These are phyloP conservation scores for Suhomyces yuchorum DNA, from an alignment of 1,139 yeast species.

Conservation along the genomic window DNA sequence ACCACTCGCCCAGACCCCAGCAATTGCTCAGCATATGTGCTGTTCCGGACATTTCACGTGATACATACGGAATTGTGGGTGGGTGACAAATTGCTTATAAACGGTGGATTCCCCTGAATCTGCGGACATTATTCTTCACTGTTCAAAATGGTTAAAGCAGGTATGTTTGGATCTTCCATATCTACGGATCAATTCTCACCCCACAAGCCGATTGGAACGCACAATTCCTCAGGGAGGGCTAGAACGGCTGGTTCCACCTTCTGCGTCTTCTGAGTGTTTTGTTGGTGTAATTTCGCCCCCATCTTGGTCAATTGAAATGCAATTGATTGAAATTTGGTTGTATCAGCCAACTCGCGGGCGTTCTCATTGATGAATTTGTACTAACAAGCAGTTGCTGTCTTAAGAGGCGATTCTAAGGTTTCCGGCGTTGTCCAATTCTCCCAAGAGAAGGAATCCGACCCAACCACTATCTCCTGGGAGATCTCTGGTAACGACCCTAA, in stretches of 20 bases:
- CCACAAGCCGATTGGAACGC: not conserved
- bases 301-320: not conserved
- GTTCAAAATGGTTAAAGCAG: slow-evolving; percentile 39
- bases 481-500: slow-evolving; percentile 85
- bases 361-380: slow-evolving; percentile 2
- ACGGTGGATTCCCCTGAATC: slow-evolving; percentile 3
- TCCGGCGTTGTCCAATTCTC: slow-evolving; percentile 84
- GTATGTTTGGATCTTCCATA: slow-evolving; percentile 23
- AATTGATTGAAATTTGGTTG: too few species aligned
- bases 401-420: slow-evolving; percentile 92
- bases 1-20: not conserved
- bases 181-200: not conserved
- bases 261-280: too few species aligned
- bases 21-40: slow-evolving; percentile 1
- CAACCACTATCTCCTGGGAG: slow-evolving; percentile 86
- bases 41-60: slow-evolving; percentile 4
- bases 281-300: not conserved
- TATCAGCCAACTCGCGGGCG: too few species aligned
- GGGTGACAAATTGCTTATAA: slow-evolving; percentile 10
- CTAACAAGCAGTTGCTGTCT: slow-evolving; percentile 74
- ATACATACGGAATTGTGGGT: slow-evolving; percentile 3
- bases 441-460: slow-evolving; percentile 75
- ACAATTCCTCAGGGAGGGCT: too few species aligned
- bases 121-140: slow-evolving; percentile 1
- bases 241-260: too few species aligned